Conservation (phyloP, 1,284 basidiomycete genomes). For the Malassezia arunalokei region DNA sequence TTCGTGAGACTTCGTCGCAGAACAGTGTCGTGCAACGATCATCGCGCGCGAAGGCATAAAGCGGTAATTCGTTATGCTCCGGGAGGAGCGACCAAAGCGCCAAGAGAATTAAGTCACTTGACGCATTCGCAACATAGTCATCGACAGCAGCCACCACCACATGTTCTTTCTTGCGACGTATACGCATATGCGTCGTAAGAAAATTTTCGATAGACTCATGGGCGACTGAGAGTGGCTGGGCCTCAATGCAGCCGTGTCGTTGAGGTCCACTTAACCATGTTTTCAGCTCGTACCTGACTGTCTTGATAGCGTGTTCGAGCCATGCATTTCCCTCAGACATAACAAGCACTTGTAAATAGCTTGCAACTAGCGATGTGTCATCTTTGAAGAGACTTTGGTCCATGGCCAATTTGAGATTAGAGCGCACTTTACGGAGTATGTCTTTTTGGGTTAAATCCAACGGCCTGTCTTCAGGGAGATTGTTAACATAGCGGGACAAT, state of each 20-base stretch:
- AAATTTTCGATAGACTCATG: constrained; percentile 26
- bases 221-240: constrained; percentile 19
- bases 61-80: background rate
- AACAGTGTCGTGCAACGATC: constrained; percentile 5
- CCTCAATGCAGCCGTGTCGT: background rate
- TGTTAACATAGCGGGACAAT: constrained; percentile 39
- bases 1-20: background rate
- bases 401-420: constrained; percentile 40
- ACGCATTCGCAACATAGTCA: constrained; percentile 38
- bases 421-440: constrained; percentile 31
- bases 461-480: constrained; percentile 32
- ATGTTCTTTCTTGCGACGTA: constrained; percentile 2
- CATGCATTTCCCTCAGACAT: constrained; percentile 11
- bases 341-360: constrained; percentile 30
- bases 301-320: constrained; percentile 4
- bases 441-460: constrained; percentile 14
- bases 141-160: constrained; percentile 28
- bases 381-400: constrained; percentile 34
- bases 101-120: constrained; percentile 36
- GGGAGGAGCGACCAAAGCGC: constrained; percentile 25
- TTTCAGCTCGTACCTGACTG: constrained; percentile 2
- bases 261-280: background rate
- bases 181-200: constrained; percentile 20
- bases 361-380: constrained; percentile 31
- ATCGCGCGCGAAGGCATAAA: constrained; percentile 15